A percentile compares a stretch with the other conserved stretches of the same genome.
Evolutionary conservation across 371 early-diverging fungal species (phyloP).

Genomic region (Gilbertella persicaria): DNA sequence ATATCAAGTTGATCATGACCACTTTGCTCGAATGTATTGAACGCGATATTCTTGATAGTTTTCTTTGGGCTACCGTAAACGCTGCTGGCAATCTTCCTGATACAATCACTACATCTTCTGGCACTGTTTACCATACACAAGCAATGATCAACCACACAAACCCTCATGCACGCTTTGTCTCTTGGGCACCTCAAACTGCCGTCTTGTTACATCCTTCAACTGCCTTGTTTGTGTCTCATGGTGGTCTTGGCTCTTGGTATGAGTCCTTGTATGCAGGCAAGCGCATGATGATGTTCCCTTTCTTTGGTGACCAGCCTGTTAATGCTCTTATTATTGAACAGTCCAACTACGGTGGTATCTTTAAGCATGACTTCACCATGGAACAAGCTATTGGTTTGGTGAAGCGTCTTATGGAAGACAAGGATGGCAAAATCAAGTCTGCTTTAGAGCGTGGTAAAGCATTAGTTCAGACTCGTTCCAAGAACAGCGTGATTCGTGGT

Average conservation of each 20-base stretch:
- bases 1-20: slow-evolving; percentile 20
- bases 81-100: slow-evolving; percentile 9
- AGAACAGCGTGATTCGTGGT: slow-evolving; percentile 12
- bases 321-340: slow-evolving; percentile 14
- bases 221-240: slow-evolving; percentile 35
- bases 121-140: slow-evolving; percentile 1
- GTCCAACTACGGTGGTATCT: background rate
- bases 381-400: background rate
- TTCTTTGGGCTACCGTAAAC: slow-evolving; percentile 33
- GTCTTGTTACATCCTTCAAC: slow-evolving; percentile 38
- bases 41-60: slow-evolving; percentile 24
- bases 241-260: slow-evolving; percentile 38
- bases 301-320: slow-evolving; percentile 42
- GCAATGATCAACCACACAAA: background rate
- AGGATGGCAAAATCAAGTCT: slow-evolving; percentile 4
- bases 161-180: slow-evolving; percentile 3
- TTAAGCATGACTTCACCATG: background rate
- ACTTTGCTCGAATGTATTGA: slow-evolving; percentile 25
- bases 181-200: slow-evolving; percentile 45
- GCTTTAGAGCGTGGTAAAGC: slow-evolving; percentile 11
- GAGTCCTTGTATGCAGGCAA: slow-evolving; percentile 37
- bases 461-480: slow-evolving; percentile 21
- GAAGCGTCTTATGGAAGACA: slow-evolving; percentile 1
- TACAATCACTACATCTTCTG: slow-evolving; percentile 1
- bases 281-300: slow-evolving; percentile 36